A percentile compares a stretch with the other conserved stretches of the same genome.
Conservation (phyloP, 441 rosid species). For the Viola pubescens region DNA sequence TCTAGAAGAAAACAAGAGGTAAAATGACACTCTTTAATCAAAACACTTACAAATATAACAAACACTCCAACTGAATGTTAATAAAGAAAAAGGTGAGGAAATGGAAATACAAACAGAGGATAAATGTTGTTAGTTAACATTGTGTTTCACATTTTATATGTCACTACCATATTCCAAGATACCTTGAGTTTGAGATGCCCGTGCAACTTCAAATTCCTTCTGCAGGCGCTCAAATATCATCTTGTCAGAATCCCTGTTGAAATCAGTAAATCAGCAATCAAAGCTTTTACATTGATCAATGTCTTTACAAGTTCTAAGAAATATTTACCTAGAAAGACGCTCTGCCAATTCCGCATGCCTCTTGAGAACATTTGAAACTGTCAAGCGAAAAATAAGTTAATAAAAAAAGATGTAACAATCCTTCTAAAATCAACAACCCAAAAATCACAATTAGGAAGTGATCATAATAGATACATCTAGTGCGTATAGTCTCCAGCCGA, state of each 20-base stretch:
- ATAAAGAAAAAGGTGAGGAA: neutral
- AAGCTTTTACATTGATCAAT: too few species aligned
- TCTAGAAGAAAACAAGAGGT: slow-evolving; percentile 36
- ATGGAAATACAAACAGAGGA: neutral
- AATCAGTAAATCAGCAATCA: slow-evolving; percentile 15
- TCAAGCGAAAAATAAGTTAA: neutral
- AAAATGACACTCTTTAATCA: slow-evolving; percentile 2
- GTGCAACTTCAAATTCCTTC: slow-evolving; percentile 84
- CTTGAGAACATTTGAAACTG: slow-evolving; percentile 80
- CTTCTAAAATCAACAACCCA: neutral
- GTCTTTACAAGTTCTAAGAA: neutral
- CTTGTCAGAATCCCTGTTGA: slow-evolving; percentile 84
- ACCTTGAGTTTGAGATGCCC: slow-evolving; percentile 82
- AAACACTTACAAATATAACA: neutral
- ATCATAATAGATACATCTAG: slow-evolving; percentile 48
- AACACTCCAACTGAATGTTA: neutral
- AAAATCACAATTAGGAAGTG: neutral
- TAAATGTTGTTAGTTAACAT: too few species aligned
- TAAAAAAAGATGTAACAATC: slow-evolving; percentile 11
- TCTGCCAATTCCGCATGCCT: slow-evolving; percentile 70
- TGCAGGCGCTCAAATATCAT: slow-evolving; percentile 69
- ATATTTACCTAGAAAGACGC: slow-evolving; percentile 61
- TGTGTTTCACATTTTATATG: neutral
- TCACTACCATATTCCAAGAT: neutral
- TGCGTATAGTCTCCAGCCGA: slow-evolving; percentile 67